Base-by-base conservation (phyloP, 108 stramenopile species). In the Fragilariopsis cylindrus region DNA sequence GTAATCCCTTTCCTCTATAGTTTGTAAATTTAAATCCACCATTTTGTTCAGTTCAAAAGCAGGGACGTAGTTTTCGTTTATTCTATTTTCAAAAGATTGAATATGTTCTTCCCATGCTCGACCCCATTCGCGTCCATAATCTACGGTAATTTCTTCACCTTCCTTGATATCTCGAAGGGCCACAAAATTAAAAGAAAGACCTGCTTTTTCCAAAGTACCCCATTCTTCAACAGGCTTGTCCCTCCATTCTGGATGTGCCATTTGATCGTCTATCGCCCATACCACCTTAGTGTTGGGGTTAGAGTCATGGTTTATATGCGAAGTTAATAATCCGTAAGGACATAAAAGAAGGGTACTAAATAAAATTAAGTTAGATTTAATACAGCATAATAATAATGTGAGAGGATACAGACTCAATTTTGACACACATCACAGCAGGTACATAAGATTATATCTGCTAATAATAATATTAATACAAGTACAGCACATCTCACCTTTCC, bases 41-140 rank as follows among this genome's bases (percentile, higher is more conserved):
- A 42, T n/a, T 42, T 74, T 12, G 45, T 74, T 74, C 45, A 74
- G 55, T 43, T 65, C 63, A 55, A 74, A 65, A 15, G 73, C 73
- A 9, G 63, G 44, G 7, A 52, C 19, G 21, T 49, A 43, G 48
- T 45, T 21, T 49, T 41, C 12, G 12, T 68, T 41, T 13, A 69
- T 56, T 56, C 7, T 9, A 5, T 5, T 11, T 7, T 56, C 18
- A 50, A 50, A 91, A 46, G 67, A 40, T 49, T 69, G 48, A 12
- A 87, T 65, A 60, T 92, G 90, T 8, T 83, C 52, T 70, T 84
- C 67, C 88, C 87, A 92, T 12, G 91, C 91, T 9, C 47, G 39
- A 65, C 87, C 81, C 91, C 91, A 92, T 64, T 76, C 83, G 12
- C 63, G 60, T n/a, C 91, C 91, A 65, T 92, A 92, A 68, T 92